phyloP scores from a whole-genome alignment of 164 flowering plant species.

The Protea cynaroides region DNA sequence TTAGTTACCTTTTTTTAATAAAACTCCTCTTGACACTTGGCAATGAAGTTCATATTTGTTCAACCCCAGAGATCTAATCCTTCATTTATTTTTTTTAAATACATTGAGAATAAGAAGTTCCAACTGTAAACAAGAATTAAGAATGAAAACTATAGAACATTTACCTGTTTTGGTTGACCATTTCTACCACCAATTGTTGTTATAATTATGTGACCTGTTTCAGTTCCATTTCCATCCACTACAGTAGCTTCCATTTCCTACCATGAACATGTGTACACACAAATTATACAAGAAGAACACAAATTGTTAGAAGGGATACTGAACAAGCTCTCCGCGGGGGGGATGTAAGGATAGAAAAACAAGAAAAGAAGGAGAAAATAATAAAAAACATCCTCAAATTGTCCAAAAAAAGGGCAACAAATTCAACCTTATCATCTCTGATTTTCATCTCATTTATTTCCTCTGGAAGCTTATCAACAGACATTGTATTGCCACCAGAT shows the following conservation, averaged over 20 bases:
- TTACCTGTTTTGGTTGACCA: conserved; percentile 76
- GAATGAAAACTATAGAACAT: too few relatives aligned
- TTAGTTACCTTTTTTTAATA: too few relatives aligned
- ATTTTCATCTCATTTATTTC: conserved; percentile 70
- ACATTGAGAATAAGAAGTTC: too few relatives aligned
- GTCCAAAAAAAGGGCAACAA: background rate
- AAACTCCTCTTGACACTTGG: too few relatives aligned
- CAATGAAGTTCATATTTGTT: too few relatives aligned
- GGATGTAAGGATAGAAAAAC: background rate
- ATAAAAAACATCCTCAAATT: background rate
- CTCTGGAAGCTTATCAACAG: conserved; percentile 55
- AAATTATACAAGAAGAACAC: too few relatives aligned
- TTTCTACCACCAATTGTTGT: conserved; percentile 74
- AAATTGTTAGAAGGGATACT: too few relatives aligned
- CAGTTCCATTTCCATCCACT: conserved; percentile 75
- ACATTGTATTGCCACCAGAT: conserved; percentile 27
- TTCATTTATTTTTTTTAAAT: too few relatives aligned
- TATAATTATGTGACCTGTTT: conserved; percentile 71
- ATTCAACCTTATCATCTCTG: conserved; percentile 58
- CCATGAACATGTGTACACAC: background rate
- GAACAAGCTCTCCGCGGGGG: background rate
- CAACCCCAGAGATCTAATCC: too few relatives aligned
- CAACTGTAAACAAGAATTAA: too few relatives aligned
- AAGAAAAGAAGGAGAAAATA: background rate
- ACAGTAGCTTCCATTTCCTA: conserved; percentile 71